phyloP scores from a whole-genome alignment of 345 rosid species.

The Bruguiera parviflora region DNA sequence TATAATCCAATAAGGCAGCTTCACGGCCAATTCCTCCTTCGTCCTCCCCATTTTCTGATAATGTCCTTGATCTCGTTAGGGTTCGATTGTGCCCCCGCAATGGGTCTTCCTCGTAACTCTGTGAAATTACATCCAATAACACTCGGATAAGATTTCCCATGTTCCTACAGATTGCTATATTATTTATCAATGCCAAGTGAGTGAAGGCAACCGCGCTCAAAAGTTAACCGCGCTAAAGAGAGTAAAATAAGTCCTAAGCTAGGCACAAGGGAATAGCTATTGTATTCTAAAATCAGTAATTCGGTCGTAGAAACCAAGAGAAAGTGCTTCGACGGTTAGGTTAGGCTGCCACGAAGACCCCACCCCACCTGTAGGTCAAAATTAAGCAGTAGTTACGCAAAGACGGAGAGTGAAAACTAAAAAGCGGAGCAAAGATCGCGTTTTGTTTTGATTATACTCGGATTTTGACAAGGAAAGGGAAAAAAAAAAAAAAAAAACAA shows the following conservation, averaged over 20 bases:
- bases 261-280: no score
- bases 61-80: constrained; percentile 37
- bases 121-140: constrained; percentile 35
- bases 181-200: background rate
- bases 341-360: no score
- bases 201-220: no score
- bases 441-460: no score
- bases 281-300: background rate
- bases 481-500: background rate
- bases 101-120: constrained; percentile 86
- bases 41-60: constrained; percentile 71
- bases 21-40: constrained; percentile 45
- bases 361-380: no score
- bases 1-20: constrained; percentile 47
- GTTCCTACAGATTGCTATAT: constrained; percentile 45
- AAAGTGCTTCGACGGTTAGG: no score
- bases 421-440: no score
- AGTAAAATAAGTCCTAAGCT: no score
- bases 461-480: no score
- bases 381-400: no score
- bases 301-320: background rate
- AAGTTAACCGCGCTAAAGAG: no score
- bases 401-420: no score
- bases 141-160: constrained; percentile 32
- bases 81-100: constrained; percentile 41